Conservation (phyloP, 495 filamentous ascomycete species). For the Tetracladium marchalianum region DNA sequence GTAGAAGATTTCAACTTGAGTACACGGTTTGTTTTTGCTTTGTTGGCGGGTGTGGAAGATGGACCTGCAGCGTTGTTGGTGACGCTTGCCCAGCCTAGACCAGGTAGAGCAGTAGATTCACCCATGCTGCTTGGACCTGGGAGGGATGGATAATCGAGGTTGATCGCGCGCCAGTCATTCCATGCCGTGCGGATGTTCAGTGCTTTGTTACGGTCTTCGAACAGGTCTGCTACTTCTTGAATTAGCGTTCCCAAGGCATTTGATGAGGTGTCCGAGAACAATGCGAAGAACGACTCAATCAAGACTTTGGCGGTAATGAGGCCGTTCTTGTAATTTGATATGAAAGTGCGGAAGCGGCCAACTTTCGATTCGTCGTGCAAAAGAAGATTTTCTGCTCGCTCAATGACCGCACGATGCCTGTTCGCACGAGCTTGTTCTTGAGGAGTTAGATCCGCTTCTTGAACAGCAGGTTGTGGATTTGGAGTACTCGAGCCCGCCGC, state of each 20-base stretch:
- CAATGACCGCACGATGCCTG: conserved; percentile 70
- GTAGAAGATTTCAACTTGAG: conserved; percentile 70
- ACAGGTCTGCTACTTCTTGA: conserved; percentile 88
- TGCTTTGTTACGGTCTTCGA: conserved; percentile 68
- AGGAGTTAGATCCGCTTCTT: conserved; percentile 36
- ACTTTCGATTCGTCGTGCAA: conserved; percentile 64
- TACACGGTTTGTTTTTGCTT: conserved; percentile 39
- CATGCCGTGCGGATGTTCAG: conserved; percentile 67
- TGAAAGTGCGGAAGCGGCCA: conserved; percentile 59
- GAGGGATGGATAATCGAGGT: conserved; percentile 91
- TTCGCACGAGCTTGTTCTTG: conserved; percentile 72
- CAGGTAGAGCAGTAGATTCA: conserved; percentile 28
- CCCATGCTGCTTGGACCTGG: conserved; percentile 54
- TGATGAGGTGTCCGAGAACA: conserved; percentile 69
- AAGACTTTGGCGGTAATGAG: conserved; percentile 60
- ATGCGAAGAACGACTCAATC: conserved; percentile 67
- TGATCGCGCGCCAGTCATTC: conserved; percentile 90
- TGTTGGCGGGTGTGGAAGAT: conserved; percentile 28
- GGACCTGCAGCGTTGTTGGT: conserved; percentile 19
- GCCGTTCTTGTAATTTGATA: conserved; percentile 64
- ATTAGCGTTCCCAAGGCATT: conserved; percentile 79
- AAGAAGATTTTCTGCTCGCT: conserved; percentile 72
- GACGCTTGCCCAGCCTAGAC: conserved; percentile 37
- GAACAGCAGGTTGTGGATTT: conserved; percentile 23
- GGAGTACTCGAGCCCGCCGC: conserved; percentile 17